Conservation (phyloP, 1,139 yeast genomes). For the Pichia sp. region DNA sequence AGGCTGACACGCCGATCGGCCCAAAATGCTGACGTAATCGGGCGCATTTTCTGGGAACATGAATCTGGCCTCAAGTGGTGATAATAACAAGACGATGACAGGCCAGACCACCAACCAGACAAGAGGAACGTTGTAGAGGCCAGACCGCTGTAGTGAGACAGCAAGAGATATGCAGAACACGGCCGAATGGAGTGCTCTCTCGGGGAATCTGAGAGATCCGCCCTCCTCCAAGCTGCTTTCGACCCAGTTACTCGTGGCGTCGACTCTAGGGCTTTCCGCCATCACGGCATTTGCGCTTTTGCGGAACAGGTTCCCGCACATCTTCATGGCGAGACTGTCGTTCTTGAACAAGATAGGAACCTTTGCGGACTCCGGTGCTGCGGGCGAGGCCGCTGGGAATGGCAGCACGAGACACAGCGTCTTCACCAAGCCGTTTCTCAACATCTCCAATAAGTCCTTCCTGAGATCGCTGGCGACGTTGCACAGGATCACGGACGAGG, state of each 20-base stretch:
- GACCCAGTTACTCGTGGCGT: conserved; percentile 44
- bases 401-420: not conserved
- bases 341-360: conserved; percentile 19
- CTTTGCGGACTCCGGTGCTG: not conserved
- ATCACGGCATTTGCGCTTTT: conserved; percentile 42
- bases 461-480: conserved; percentile 79
- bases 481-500: conserved; percentile 62
- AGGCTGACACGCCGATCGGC: not conserved
- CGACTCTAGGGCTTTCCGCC: conserved; percentile 41
- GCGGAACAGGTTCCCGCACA: conserved; percentile 46
- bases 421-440: conserved; percentile 10
- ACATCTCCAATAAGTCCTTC: conserved; percentile 41
- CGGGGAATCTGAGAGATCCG: conserved; percentile 28
- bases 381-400: conserved; percentile 15
- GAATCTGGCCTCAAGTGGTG: not conserved
- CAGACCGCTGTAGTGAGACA: too few species aligned
- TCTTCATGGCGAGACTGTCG: conserved; percentile 41
- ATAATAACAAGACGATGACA: not conserved
- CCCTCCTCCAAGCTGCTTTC: conserved; percentile 29
- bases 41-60: not conserved
- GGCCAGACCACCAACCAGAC: too few species aligned
- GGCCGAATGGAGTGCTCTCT: conserved; percentile 1
- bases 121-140: too few species aligned
- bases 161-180: not conserved
- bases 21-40: not conserved